Conservation (phyloP, 176 grass and related monocot species). For the Echinochloa phyllopogon region DNA sequence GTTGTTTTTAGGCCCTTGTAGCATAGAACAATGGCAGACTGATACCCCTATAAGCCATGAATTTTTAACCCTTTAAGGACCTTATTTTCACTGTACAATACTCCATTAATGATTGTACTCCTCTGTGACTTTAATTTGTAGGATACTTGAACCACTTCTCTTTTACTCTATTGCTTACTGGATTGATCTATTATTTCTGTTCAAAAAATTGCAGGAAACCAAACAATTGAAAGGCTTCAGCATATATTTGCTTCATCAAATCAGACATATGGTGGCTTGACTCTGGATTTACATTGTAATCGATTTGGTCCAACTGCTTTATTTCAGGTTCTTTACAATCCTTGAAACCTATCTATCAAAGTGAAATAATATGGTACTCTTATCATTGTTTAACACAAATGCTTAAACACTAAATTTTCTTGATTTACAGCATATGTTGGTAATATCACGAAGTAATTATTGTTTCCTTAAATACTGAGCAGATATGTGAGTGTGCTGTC, state of each 20-base stretch:
- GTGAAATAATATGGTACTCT: constrained; percentile 27
- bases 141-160: background rate
- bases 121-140: constrained; percentile 9
- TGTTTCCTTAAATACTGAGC: constrained; percentile 33
- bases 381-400: constrained; percentile 7
- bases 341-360: constrained; percentile 34
- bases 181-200: constrained; percentile 37
- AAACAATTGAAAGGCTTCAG: constrained; percentile 95
- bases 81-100: background rate
- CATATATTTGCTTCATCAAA: constrained; percentile 83
- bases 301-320: constrained; percentile 93
- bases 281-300: constrained; percentile 93
- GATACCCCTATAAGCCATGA: background rate
- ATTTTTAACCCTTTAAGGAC: background rate
- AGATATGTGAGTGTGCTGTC: constrained; percentile 95
- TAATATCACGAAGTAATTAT: constrained; percentile 7
- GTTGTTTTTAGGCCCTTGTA: constrained; percentile 21
- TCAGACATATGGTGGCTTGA: constrained; percentile 96
- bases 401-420: background rate
- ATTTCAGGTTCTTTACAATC: constrained; percentile 74
- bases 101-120: background rate
- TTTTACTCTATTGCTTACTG: background rate
- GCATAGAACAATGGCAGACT: background rate
- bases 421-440: background rate
- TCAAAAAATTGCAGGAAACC: constrained; percentile 63